A percentile compares a stretch with the other conserved stretches of the same genome.
These are phyloP conservation scores for Penicillium oxalicum DNA, from an alignment of 2,329 filamentous ascomycete genomes.

Conservation along the genomic window DNA sequence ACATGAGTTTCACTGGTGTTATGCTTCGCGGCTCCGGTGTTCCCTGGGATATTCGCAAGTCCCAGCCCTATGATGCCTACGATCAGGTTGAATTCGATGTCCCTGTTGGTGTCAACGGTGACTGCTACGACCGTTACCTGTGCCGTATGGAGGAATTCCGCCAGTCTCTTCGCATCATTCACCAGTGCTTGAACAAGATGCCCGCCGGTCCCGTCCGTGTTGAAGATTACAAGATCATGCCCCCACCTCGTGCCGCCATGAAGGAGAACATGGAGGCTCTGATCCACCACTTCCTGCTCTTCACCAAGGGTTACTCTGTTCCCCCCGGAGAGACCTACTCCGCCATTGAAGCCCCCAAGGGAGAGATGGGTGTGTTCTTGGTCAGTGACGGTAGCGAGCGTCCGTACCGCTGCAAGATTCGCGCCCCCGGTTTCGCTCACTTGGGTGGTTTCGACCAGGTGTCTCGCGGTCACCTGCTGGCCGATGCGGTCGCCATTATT, in stretches of 20 bases:
- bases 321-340: slow-evolving; percentile 97
- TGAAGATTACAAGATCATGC: slow-evolving; percentile 97
- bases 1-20: slow-evolving; percentile 92
- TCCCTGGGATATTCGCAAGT: slow-evolving; percentile 95
- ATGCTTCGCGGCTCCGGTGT: slow-evolving; percentile 97
- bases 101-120: slow-evolving; percentile 90
- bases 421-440: slow-evolving; percentile 94
- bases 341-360: slow-evolving; percentile 98
- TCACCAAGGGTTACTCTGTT: slow-evolving; percentile 96
- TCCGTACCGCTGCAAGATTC: slow-evolving; percentile 95
- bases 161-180: slow-evolving; percentile 94
- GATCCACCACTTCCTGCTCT: slow-evolving; percentile 98
- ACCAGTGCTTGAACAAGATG: slow-evolving; percentile 99
- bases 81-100: slow-evolving; percentile 98
- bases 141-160: slow-evolving; percentile 99
- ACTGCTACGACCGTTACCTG: slow-evolving; percentile 98
- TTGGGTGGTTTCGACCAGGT: slow-evolving; percentile 91
- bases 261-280: slow-evolving; percentile 99
- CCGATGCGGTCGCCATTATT: slow-evolving; percentile 95
- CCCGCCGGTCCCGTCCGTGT: slow-evolving; percentile 87
- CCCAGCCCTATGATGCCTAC: slow-evolving; percentile 94
- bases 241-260: slow-evolving; percentile 94
- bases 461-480: slow-evolving; percentile 82
- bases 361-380: slow-evolving; percentile 96
- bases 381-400: slow-evolving; percentile 95